A percentile compares a stretch with the other conserved stretches of the same genome.
phyloP scores from a whole-genome alignment of 2,329 filamentous ascomycete species.

The Ambrosiella beaveri region DNA sequence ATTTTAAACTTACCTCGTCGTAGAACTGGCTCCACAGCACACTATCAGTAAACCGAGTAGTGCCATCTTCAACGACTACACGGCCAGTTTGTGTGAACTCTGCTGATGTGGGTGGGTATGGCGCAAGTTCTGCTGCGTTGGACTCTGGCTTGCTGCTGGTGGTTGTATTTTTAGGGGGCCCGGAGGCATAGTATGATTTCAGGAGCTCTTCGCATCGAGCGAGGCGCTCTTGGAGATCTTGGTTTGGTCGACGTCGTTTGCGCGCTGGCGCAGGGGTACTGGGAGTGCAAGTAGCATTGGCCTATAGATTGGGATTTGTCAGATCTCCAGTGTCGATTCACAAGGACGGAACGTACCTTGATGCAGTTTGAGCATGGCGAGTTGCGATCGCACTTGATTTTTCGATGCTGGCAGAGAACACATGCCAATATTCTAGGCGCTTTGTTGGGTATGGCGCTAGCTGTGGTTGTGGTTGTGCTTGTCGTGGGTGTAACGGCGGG shows the following conservation, averaged over 20 bases:
- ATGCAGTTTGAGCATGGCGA: constrained; percentile 43
- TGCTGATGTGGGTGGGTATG: constrained; percentile 8
- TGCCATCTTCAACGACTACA: constrained; percentile 37
- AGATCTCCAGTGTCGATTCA: not conserved
- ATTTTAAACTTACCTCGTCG: constrained; percentile 30
- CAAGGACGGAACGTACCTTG: constrained; percentile 27
- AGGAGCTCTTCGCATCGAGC: constrained; percentile 41
- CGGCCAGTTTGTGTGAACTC: constrained; percentile 32
- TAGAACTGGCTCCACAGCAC: constrained; percentile 36
- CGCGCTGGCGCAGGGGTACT: constrained; percentile 42
- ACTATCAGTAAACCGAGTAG: constrained; percentile 40
- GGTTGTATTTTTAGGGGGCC: constrained; percentile 8
- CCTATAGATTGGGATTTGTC: constrained; percentile 23
- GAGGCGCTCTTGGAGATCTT: constrained; percentile 43
- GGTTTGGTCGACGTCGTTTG: constrained; percentile 41
- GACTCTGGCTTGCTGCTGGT: constrained; percentile 1
- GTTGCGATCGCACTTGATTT: constrained; percentile 44
- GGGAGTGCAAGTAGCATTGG: constrained; percentile 41
- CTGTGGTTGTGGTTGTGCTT: constrained; percentile 12
- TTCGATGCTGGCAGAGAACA: constrained; percentile 41
- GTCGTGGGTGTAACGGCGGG: constrained; percentile 3
- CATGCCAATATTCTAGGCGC: constrained; percentile 33
- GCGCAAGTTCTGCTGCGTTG: constrained; percentile 10
- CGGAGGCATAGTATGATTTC: constrained; percentile 34
- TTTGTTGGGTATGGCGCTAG: constrained; percentile 19